Conservation (phyloP, 768 basidiomycete species). For the Mycena rebaudengoi region DNA sequence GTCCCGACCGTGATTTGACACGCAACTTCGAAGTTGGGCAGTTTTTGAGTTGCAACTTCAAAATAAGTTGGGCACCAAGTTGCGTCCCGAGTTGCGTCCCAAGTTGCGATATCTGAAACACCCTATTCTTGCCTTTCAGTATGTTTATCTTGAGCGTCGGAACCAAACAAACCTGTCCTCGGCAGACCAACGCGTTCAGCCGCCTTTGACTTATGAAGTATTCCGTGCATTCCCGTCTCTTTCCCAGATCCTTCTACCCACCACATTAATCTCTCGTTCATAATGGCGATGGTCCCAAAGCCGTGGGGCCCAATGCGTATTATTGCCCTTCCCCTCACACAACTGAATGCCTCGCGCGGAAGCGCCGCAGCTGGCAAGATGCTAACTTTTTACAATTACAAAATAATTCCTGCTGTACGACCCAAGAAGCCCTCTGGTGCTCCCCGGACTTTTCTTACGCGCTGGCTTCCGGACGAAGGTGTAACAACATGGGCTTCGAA, state of each 20-base stretch:
- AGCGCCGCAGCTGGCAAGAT: too few species aligned
- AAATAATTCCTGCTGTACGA: constrained; percentile 31
- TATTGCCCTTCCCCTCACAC: constrained; percentile 54
- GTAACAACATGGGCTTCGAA: constrained; percentile 38
- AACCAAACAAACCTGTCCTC: too few species aligned
- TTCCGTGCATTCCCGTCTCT: too few species aligned
- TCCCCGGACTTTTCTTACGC: constrained; percentile 31
- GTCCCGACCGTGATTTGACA: too few species aligned
- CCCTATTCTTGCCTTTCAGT: not conserved
- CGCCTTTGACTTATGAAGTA: not conserved
- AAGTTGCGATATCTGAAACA: too few species aligned
- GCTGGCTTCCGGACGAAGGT: constrained; percentile 25
- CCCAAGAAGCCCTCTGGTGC: not conserved
- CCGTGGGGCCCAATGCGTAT: constrained; percentile 47
- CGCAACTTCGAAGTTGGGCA: too few species aligned
- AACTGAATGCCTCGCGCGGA: constrained; percentile 21
- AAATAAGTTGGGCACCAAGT: too few species aligned
- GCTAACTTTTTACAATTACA: constrained; percentile 54
- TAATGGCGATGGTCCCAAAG: constrained; percentile 10
- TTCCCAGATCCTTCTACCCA: not conserved
- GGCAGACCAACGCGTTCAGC: constrained; percentile 1
- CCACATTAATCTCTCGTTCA: too few species aligned
- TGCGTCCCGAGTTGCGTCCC: too few species aligned
- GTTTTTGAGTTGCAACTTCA: too few species aligned
- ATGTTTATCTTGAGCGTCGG: not conserved